phyloP scores from a whole-genome alignment of 257 asterid genomes.

The Sherardia arvensis region DNA sequence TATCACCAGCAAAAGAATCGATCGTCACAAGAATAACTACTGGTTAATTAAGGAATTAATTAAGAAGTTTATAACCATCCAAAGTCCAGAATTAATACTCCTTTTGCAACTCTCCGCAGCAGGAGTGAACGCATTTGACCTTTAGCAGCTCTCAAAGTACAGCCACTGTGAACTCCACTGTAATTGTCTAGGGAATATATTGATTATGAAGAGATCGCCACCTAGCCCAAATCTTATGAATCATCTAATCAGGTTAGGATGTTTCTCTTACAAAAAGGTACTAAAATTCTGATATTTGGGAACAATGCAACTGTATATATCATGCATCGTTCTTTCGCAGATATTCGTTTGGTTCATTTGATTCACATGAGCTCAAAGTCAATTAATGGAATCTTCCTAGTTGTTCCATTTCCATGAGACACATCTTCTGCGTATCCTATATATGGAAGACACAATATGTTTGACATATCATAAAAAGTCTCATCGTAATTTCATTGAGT shows the following conservation, averaged over 20 bases:
- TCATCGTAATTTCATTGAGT: neutral
- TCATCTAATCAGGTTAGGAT: neutral
- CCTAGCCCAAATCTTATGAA: neutral
- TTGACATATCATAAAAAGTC: neutral
- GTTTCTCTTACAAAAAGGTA: neutral
- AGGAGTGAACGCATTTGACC: neutral
- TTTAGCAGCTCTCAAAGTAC: neutral
- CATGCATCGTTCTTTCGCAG: neutral
- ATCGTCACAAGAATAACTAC: neutral
- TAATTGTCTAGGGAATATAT: neutral
- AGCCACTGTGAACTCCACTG: neutral
- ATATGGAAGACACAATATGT: neutral
- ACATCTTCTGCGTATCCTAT: neutral
- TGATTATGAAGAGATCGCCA: neutral
- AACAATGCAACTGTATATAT: neutral
- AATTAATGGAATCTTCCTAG: neutral
- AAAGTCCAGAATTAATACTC: neutral
- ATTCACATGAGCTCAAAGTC: neutral
- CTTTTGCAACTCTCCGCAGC: neutral
- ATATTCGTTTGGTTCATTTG: constrained; percentile 2
- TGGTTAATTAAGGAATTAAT: neutral
- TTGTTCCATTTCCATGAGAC: neutral
- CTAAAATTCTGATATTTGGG: neutral
- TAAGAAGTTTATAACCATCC: neutral
- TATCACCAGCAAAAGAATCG: neutral